Conservation (phyloP, 2,329 filamentous ascomycete genomes). For the Xylaria sp. region DNA sequence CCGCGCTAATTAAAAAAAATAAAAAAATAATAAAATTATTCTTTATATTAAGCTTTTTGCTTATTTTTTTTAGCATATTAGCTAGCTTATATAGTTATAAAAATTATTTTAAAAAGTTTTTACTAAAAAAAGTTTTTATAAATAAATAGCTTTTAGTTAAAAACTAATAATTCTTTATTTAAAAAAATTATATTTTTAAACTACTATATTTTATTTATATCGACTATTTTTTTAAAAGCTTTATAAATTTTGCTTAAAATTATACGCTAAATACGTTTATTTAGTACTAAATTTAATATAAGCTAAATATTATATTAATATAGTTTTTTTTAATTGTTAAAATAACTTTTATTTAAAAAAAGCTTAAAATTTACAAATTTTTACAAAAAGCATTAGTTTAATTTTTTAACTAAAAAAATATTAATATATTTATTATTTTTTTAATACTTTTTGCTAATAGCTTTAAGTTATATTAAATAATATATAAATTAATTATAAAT, state of each 20-base stretch:
- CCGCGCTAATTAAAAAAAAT: neutral
- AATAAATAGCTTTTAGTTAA: constrained; percentile 13
- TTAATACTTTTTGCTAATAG: constrained; percentile 16
- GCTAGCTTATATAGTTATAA: neutral
- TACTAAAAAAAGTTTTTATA: constrained; percentile 6
- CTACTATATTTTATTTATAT: neutral
- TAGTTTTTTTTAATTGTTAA: constrained; percentile 11
- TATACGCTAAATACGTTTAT: neutral
- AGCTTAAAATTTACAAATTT: constrained; percentile 11
- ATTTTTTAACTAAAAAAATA: neutral
- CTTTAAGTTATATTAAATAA: constrained; percentile 16
- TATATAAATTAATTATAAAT: constrained; percentile 19
- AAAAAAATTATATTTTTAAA: constrained; percentile 3
- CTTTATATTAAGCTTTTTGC: constrained; percentile 1
- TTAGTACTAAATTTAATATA: neutral
- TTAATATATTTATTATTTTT: constrained; percentile 8
- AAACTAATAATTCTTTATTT: neutral
- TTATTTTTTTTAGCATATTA: neutral
- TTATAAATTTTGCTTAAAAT: constrained; percentile 4
- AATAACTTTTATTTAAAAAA: constrained; percentile 7
- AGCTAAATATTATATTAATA: constrained; percentile 2
- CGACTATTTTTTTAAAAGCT: constrained; percentile 9
- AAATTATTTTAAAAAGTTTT: constrained; percentile 2
- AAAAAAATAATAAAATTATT: constrained; percentile 6
- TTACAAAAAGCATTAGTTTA: neutral